Percentiles rank a stretch among this genome's conserved stretches.
Evolutionary conservation across 2,329 filamentous ascomycete species (phyloP).

Genomic region (Aspergillaceae sp.): DNA sequence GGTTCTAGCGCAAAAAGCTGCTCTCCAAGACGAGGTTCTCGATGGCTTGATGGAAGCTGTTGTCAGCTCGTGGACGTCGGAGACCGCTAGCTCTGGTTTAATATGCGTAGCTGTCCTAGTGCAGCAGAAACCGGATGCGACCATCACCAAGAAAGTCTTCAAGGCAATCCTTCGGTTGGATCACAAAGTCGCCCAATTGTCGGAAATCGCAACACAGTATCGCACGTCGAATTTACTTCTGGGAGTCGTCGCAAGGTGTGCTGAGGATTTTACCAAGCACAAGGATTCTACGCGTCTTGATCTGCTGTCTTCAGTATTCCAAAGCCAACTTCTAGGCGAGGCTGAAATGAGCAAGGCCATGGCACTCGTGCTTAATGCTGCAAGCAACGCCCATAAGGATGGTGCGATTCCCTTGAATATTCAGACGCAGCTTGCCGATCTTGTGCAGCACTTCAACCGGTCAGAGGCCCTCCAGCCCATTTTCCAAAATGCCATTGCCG

Average conservation of each 20-base stretch:
- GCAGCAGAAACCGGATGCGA: constrained; percentile 64
- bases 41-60: constrained; percentile 85
- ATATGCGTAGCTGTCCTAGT: constrained; percentile 74
- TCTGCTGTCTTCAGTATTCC: constrained; percentile 31
- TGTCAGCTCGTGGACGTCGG: constrained; percentile 63
- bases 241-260: constrained; percentile 28
- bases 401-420: constrained; percentile 35
- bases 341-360: constrained; percentile 24
- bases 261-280: constrained; percentile 24
- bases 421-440: constrained; percentile 56
- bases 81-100: constrained; percentile 64
- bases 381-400: constrained; percentile 40
- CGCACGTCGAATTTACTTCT: constrained; percentile 27
- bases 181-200: constrained; percentile 23
- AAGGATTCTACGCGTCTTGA: constrained; percentile 38
- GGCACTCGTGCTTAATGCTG: constrained; percentile 24
- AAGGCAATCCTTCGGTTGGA: constrained; percentile 40
- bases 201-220: constrained; percentile 27
- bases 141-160: constrained; percentile 60
- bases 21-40: constrained; percentile 69
- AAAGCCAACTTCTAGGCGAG: constrained; percentile 23
- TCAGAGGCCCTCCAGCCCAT: constrained; percentile 51
- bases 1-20: constrained; percentile 74
- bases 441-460: constrained; percentile 59
- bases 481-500: constrained; percentile 59